Percentiles rank a stretch among this genome's conserved stretches.
phyloP scores from a whole-genome alignment of 148 eudicot species.

The Pouteria glomerata region DNA sequence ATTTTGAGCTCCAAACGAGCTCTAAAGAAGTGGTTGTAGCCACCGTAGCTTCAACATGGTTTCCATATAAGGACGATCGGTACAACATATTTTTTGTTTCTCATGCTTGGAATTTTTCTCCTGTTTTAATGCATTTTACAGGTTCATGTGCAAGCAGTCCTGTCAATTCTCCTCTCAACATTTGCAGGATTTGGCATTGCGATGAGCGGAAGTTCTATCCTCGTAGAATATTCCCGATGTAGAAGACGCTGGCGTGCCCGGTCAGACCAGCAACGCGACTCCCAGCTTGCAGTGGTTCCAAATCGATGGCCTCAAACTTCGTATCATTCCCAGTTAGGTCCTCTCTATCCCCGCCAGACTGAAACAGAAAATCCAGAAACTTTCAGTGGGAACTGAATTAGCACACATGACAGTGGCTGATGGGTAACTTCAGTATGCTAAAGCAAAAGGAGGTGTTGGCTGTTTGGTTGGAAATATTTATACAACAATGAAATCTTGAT shows the following conservation, averaged over 20 bases:
- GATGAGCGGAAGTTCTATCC: conserved; percentile 69
- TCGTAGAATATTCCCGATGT: conserved; percentile 36
- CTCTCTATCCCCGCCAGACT: conserved; percentile 17
- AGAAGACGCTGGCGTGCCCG: neutral
- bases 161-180: conserved; percentile 75
- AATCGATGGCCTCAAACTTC: conserved; percentile 13
- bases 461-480: too few species aligned
- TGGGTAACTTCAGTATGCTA: too few species aligned
- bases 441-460: too few species aligned
- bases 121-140: conserved; percentile 15
- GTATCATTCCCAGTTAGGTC: conserved; percentile 16
- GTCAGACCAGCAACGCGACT: neutral
- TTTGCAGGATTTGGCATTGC: conserved; percentile 78
- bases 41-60: too few species aligned
- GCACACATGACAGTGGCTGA: neutral
- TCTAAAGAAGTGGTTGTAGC: too few species aligned
- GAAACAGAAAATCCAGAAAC: conserved; percentile 38
- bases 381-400: conserved; percentile 30
- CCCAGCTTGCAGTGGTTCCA: conserved; percentile 14
- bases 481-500: too few species aligned
- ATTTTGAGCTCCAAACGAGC: too few species aligned
- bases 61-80: too few species aligned
- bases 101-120: neutral
- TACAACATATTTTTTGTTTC: neutral
- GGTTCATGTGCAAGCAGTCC: conserved; percentile 67